These are phyloP conservation scores for Lizanozyma gosingica DNA, from an alignment of 1,139 yeast species.

Conservation along the genomic window DNA sequence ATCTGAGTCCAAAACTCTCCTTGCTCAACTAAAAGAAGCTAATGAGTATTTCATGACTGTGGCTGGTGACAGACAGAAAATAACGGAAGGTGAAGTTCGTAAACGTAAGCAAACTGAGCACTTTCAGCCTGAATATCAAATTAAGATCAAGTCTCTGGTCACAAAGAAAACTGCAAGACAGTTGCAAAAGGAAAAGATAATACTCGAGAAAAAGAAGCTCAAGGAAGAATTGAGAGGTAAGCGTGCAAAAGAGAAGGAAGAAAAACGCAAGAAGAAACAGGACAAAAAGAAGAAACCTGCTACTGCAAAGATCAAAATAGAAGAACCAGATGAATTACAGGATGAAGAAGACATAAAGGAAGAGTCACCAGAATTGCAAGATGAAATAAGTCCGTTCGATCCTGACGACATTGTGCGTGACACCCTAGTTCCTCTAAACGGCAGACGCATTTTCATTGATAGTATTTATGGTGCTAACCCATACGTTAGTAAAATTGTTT, in stretches of 20 bases:
- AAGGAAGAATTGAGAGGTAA: conserved; percentile 7
- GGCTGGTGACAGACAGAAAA: conserved; percentile 24
- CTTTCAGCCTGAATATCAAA: conserved; percentile 17
- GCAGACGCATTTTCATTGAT: conserved; percentile 25
- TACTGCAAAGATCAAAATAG: conserved; percentile 4
- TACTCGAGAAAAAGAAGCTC: conserved; percentile 2
- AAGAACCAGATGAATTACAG: conserved; percentile 11
- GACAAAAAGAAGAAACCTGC: conserved; percentile 4
- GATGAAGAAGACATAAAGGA: conserved; percentile 9
- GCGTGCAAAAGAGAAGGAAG: conserved; percentile 5
- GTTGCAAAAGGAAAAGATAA: conserved; percentile 2
- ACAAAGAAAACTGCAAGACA: not conserved
- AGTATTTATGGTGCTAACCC: conserved; percentile 17
- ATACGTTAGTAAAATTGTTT: conserved; percentile 16
- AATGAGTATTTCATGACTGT: conserved; percentile 32
- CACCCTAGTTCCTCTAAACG: conserved; percentile 21
- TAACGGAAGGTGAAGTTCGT: conserved; percentile 26
- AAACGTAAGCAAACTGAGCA: conserved; percentile 19
- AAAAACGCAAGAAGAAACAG: conserved; percentile 4
- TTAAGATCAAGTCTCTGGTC: not conserved
- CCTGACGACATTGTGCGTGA: conserved; percentile 31
- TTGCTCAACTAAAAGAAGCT: conserved; percentile 14
- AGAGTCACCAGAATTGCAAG: conserved; percentile 1
- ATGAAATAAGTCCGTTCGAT: conserved; percentile 23
- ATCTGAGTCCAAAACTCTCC: conserved; percentile 5